Conservation (phyloP, 169 alveolate genomes). For the Plasmodium falciparum region DNA sequence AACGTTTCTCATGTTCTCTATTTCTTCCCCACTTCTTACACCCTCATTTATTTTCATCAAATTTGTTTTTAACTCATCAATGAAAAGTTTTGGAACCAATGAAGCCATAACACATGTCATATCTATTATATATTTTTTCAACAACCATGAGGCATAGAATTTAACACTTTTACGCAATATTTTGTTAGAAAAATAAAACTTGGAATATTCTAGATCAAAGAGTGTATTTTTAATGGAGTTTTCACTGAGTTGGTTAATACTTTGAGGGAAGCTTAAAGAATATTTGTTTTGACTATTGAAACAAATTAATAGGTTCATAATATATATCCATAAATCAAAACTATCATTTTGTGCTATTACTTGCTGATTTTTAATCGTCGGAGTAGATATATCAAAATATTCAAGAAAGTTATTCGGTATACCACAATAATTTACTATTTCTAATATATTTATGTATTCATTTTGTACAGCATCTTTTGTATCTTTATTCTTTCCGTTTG, state of each 20-base stretch:
- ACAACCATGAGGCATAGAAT: slow-evolving; percentile 80
- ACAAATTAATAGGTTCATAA: slow-evolving; percentile 61
- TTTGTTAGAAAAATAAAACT: slow-evolving; percentile 75
- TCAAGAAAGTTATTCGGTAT: slow-evolving; percentile 53
- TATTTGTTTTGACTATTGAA: slow-evolving; percentile 55
- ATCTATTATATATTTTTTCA: slow-evolving; percentile 81
- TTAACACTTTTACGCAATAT: slow-evolving; percentile 75
- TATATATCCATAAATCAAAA: slow-evolving; percentile 80
- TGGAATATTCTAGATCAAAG: slow-evolving; percentile 81
- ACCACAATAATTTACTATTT: slow-evolving; percentile 52
- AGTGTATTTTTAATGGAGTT: slow-evolving; percentile 74
- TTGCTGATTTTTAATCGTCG: slow-evolving; percentile 75
- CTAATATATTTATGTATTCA: slow-evolving; percentile 37
- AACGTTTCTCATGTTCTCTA: neutral
- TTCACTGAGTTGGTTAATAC: slow-evolving; percentile 23
- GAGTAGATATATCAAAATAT: slow-evolving; percentile 51
- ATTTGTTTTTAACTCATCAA: slow-evolving; percentile 69
- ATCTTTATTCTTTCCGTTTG: neutral
- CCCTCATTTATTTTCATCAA: slow-evolving; percentile 16
- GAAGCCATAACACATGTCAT: slow-evolving; percentile 83
- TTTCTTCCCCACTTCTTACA: neutral
- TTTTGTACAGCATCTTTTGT: slow-evolving; percentile 8
- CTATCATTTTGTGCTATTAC: slow-evolving; percentile 81
- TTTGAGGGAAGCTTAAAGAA: slow-evolving; percentile 73
- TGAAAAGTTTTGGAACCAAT: slow-evolving; percentile 80